phyloP scores from a whole-genome alignment of 139 green algal genomes.

The Protoeuglena noctilucae region DNA sequence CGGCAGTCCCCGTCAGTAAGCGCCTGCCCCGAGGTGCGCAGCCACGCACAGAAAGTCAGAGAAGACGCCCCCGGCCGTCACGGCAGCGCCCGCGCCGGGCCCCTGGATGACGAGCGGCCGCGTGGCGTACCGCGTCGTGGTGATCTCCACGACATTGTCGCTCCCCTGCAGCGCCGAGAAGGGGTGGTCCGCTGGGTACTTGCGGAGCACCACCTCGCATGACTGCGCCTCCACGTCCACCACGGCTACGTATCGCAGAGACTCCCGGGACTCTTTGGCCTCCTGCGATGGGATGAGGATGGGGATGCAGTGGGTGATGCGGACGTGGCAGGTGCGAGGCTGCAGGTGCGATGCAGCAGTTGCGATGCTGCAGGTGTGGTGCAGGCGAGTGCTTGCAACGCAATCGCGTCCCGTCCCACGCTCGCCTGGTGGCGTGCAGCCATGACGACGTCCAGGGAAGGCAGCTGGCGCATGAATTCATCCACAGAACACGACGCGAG shows the following conservation, averaged over 20 bases:
- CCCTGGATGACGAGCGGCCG: conserved; percentile 34
- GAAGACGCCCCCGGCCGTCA: conserved; percentile 94
- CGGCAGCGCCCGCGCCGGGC: conserved; percentile 82
- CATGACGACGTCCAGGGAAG: too few species aligned
- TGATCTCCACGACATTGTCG: conserved; percentile 37
- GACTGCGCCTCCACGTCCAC: conserved; percentile 51
- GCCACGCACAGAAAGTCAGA: conserved; percentile 82
- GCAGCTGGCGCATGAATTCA: too few species aligned
- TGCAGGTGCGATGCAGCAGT: too few species aligned
- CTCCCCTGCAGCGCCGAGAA: conserved; percentile 67
- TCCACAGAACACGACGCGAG: too few species aligned
- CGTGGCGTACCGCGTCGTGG: conserved; percentile 8
- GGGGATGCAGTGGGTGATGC: conserved; percentile 51
- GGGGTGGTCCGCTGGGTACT: conserved; percentile 66
- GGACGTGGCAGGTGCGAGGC: too few species aligned
- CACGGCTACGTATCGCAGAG: conserved; percentile 81
- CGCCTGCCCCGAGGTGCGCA: too few species aligned
- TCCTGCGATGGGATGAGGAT: too few species aligned
- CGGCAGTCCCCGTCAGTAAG: too few species aligned
- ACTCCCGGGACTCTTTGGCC: conserved; percentile 64
- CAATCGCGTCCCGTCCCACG: too few species aligned
- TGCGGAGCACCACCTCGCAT: conserved; percentile 67
- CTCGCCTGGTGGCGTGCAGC: too few species aligned
- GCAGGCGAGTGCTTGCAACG: too few species aligned
- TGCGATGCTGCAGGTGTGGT: too few species aligned